Percentiles rank a stretch among this genome's conserved stretches.
Evolutionary conservation across 805 yeast species (phyloP).

Genomic region (Ogataea thermomethanolica): DNA sequence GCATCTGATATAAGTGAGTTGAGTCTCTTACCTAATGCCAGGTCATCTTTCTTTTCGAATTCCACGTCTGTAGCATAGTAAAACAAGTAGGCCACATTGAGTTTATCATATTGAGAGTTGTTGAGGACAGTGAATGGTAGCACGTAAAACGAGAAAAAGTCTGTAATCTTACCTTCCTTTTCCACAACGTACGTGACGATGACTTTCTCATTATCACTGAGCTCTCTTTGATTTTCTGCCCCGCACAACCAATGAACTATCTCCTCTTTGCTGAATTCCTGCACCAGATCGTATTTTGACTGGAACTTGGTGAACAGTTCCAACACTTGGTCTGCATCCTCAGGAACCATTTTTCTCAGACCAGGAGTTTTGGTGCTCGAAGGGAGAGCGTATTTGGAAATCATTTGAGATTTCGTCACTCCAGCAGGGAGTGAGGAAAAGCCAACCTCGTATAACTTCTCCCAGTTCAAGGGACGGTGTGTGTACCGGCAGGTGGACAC

Average conservation of each 20-base stretch:
- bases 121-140: conserved; percentile 82
- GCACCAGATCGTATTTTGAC: conserved; percentile 67
- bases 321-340: conserved; percentile 64
- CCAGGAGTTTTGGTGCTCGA: conserved; percentile 47
- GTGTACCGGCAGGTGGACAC: conserved; percentile 83
- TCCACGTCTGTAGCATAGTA: conserved; percentile 81
- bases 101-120: conserved; percentile 55
- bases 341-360: conserved; percentile 51
- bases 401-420: conserved; percentile 64
- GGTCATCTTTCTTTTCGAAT: conserved; percentile 39
- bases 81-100: conserved; percentile 84
- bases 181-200: conserved; percentile 78
- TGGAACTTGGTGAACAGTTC: conserved; percentile 62
- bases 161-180: conserved; percentile 66
- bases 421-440: conserved; percentile 76
- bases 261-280: conserved; percentile 62
- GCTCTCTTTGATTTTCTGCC: conserved; percentile 24
- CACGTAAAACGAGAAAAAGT: conserved; percentile 84
- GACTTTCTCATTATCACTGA: conserved; percentile 42
- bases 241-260: conserved; percentile 80
- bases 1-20: conserved; percentile 65
- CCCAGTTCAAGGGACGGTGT: conserved; percentile 94
- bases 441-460: conserved; percentile 83
- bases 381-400: conserved; percentile 58
- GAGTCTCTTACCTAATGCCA: conserved; percentile 55